These are phyloP conservation scores for Petunia secreta DNA, from an alignment of 257 asterid genomes.

Conservation along the genomic window DNA sequence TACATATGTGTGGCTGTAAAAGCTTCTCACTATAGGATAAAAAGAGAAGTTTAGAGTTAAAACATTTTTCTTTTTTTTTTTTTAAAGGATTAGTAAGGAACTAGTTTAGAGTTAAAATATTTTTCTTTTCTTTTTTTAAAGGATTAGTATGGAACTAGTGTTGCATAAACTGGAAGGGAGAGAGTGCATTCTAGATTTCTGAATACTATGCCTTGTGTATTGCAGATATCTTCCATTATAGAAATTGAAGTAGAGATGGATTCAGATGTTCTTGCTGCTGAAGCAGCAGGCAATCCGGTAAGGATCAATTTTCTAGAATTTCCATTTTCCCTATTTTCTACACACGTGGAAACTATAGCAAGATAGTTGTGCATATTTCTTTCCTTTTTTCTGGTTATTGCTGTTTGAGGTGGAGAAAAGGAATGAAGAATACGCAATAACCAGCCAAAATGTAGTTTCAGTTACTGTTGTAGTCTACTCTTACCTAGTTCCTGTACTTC, in stretches of 20 bases:
- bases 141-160: too few species aligned
- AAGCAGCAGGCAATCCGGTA: constrained; percentile 75
- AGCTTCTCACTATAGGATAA: neutral
- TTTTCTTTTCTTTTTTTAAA: too few species aligned
- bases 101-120: too few species aligned
- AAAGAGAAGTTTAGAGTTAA: neutral
- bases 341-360: neutral
- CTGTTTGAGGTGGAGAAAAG: neutral
- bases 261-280: constrained; percentile 91
- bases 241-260: constrained; percentile 97
- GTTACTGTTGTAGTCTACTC: neutral
- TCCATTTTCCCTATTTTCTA: neutral
- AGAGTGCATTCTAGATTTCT: neutral
- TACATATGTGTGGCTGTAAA: too few species aligned
- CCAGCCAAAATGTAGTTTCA: neutral
- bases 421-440: neutral
- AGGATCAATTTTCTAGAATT: neutral
- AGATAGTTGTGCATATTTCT: neutral
- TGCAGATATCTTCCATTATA: constrained; percentile 92
- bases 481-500: neutral
- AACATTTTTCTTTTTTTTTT: neutral
- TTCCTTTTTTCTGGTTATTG: too few species aligned
- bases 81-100: too few species aligned
- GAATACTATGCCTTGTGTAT: constrained; percentile 28
- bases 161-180: too few species aligned